Percentiles rank a stretch among this genome's conserved stretches.
These are phyloP conservation scores for Sporothrix pallida DNA, from an alignment of 2,329 filamentous ascomycete genomes.

Conservation along the genomic window DNA sequence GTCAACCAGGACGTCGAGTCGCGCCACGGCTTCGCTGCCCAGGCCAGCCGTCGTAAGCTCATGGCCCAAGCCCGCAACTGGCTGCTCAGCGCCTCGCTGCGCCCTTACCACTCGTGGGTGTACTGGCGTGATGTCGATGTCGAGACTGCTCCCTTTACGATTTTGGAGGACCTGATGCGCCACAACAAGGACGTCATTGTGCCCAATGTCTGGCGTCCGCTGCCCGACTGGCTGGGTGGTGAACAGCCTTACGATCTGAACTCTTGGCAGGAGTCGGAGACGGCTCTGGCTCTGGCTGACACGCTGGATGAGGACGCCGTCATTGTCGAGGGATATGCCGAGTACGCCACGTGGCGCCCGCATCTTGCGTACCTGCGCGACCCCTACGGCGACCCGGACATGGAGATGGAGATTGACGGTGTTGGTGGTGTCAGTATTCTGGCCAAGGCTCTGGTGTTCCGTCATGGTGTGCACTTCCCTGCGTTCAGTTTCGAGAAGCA, in stretches of 20 bases:
- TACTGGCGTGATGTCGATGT: conserved; percentile 99
- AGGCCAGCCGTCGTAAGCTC: conserved; percentile 89
- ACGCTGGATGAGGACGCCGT: conserved; percentile 97
- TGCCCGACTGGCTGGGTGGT: conserved; percentile 97
- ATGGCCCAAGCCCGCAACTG: conserved; percentile 99
- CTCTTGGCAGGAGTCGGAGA: conserved; percentile 99
- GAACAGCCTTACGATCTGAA: conserved; percentile 98
- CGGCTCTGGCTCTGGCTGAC: conserved; percentile 88
- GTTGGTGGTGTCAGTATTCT: conserved; percentile 97
- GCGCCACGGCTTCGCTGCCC: conserved; percentile 94
- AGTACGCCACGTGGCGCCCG: conserved; percentile 97
- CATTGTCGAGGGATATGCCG: conserved; percentile 97
- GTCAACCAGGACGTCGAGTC: conserved; percentile 98
- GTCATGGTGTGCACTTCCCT: conserved; percentile 93
- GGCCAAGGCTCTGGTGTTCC: conserved; percentile 94
- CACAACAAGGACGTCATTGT: conserved; percentile 99
- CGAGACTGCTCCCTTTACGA: conserved; percentile 94
- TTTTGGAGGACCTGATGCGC: conserved; percentile 95
- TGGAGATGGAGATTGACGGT: conserved; percentile 99
- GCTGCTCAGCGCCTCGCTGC: conserved; percentile 88
- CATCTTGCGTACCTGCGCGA: conserved; percentile 96
- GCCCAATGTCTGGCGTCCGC: conserved; percentile 97
- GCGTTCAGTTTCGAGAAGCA: conserved; percentile 99
- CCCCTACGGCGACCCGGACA: conserved; percentile 95
- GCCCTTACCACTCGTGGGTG: conserved; percentile 97